Percentiles rank a stretch among this genome's conserved stretches.
phyloP scores from a whole-genome alignment of 768 basidiomycete genomes.

The Leccinum aurantiacum region DNA sequence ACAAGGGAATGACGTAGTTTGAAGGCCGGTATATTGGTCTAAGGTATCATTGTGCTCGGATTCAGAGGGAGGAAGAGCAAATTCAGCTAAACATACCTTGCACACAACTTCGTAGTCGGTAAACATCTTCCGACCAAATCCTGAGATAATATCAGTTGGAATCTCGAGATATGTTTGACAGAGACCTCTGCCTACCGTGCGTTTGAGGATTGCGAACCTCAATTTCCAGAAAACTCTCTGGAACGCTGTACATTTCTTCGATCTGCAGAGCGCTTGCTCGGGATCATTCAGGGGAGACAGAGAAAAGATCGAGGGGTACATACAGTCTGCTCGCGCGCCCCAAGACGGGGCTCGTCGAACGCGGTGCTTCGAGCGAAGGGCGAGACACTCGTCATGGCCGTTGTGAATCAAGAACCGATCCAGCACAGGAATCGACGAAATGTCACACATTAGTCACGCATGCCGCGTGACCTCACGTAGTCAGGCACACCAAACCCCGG shows the following conservation, averaged over 20 bases:
- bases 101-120: conserved; percentile 99
- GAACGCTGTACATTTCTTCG: conserved; percentile 98
- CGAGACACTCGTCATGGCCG: conserved; percentile 40
- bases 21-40: conserved; percentile 99
- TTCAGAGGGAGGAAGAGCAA: conserved; percentile 1
- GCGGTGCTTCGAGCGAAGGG: conserved; percentile 62
- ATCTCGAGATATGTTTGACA: not conserved
- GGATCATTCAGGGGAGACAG: conserved; percentile 29
- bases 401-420: conserved; percentile 21
- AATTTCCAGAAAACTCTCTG: conserved; percentile 96
- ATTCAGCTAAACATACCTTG: conserved; percentile 55
- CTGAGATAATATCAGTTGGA: conserved; percentile 29
- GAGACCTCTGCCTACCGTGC: conserved; percentile 56
- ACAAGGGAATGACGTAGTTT: conserved; percentile 93
- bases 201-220: conserved; percentile 97
- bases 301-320: conserved; percentile 16
- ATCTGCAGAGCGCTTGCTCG: conserved; percentile 55
- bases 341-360: conserved; percentile 52
- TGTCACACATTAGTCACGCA: conserved; percentile 25
- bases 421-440: conserved; percentile 16
- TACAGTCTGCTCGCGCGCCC: conserved; percentile 59
- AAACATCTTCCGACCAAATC: conserved; percentile 98
- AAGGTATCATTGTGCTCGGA: conserved; percentile 6
- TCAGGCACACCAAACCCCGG: not conserved
- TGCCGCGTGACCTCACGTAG: conserved; percentile 4